Evolutionary conservation across 2,329 filamentous ascomycete species (phyloP).

Genomic region (Plenodomus biglobosus): DNA sequence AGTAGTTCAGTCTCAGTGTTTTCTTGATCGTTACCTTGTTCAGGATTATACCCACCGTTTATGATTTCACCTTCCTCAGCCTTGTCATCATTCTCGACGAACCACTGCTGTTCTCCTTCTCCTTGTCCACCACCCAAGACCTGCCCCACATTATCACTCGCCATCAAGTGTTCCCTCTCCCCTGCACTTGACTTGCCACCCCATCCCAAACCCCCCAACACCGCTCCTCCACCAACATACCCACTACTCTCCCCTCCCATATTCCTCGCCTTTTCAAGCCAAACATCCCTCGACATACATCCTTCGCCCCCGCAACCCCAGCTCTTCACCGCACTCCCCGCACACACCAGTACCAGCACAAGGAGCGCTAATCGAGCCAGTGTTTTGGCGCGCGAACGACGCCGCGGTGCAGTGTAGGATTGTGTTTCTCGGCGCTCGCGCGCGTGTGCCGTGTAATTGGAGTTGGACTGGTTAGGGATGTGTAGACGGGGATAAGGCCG

Average conservation of each 20-base stretch:
- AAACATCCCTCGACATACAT: background rate
- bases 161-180: background rate
- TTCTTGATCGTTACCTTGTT: too few species aligned
- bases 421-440: background rate
- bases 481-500: too few species aligned
- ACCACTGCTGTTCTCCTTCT: background rate
- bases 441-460: too few species aligned
- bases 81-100: background rate
- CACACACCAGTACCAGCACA: background rate
- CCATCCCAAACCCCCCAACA: background rate
- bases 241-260: background rate
- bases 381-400: background rate
- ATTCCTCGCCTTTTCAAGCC: constrained; percentile 1
- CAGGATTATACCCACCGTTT: too few species aligned
- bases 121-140: background rate
- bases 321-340: background rate
- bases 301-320: background rate
- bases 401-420: background rate
- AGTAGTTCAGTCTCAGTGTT: background rate
- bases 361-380: background rate
- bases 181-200: background rate
- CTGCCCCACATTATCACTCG: background rate
- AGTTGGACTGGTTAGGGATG: too few species aligned
- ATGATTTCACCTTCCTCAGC: too few species aligned
- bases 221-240: constrained; percentile 3